A percentile compares a stretch with the other conserved stretches of the same genome.
Conservation (phyloP, 768 basidiomycete genomes). For the Lactarius hengduanensis region DNA sequence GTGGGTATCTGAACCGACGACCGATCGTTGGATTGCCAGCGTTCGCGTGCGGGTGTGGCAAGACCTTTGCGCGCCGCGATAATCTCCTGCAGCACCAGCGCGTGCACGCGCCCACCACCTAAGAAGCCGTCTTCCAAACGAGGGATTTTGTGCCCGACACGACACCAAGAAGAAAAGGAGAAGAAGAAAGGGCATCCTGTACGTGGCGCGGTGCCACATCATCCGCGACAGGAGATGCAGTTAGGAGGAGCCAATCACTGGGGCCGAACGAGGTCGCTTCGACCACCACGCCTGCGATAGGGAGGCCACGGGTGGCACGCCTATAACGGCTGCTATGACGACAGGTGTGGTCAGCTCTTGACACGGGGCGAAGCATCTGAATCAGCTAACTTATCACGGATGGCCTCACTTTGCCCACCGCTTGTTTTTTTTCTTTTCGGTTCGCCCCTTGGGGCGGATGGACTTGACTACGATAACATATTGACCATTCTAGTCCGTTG, state of each 20-base stretch:
- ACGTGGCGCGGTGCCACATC: not conserved
- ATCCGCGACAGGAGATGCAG: not conserved
- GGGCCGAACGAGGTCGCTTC: not conserved
- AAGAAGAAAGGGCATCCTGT: not conserved
- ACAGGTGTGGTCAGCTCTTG: not conserved
- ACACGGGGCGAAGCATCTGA: not conserved
- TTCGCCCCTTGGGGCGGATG: not conserved
- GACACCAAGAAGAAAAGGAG: not conserved
- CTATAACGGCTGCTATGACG: not conserved
- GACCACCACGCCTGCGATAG: not conserved
- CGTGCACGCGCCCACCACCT: slow-evolving; percentile 43
- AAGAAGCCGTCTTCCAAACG: not conserved
- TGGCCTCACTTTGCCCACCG: not conserved
- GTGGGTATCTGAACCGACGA: too few species aligned
- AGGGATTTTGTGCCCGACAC: not conserved
- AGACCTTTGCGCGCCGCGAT: slow-evolving; percentile 71
- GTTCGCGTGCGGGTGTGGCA: slow-evolving; percentile 65
- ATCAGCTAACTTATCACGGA: not conserved
- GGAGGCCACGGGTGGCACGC: not conserved
- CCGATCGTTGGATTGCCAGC: slow-evolving; percentile 36
- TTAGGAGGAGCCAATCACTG: not conserved
- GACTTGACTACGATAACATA: not conserved
- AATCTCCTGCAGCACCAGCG: slow-evolving; percentile 75
- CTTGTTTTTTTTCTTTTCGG: not conserved
- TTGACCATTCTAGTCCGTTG: not conserved